Base-by-base conservation (phyloP, 108 stramenopile species). In the Mayamaea pseudoterrestris region DNA sequence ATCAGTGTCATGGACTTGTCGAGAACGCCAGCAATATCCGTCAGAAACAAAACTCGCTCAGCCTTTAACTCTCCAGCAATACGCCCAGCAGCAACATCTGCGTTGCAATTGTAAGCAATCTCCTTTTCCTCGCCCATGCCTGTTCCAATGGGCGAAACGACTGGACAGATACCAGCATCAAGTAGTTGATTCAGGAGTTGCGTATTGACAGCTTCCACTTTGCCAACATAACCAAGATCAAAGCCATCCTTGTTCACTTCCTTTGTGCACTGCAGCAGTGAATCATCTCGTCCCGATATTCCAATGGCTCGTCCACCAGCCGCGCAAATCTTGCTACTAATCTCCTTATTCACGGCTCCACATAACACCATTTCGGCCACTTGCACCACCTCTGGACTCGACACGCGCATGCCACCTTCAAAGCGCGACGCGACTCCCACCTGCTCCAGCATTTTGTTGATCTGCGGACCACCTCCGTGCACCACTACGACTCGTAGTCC, bases 341-440 rank as follows among this genome's bases (percentile, higher is more conserved):
- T 88, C 52, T 81, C 69, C 71, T 95, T 95, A 70, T 95, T 96
- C 46, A 96, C 92, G 28, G 50, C 58, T 12, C 94, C 94, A 53
- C 83, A 89, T n/a, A 98, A 60, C n/a, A 95, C 93, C 93, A 95
- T 94, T 50, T 96, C 93, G 12, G 97, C 95, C 6, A 95, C 76
- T 21, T 93, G 85, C 4, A 98, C 83, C 8, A 96, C 95, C 41
- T 90, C 80, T 21, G 58, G 66, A 18, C 86, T 79, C 5, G 78
- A 81, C 8, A 96, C 86, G 6, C 95, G 68, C 73, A 90, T 80
- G 1, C 95, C 95, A 28, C 83, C 79, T 60, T 88, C 84, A 50
- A 85, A 96, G 14, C 64, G 37, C 14, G 80, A 71, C 63, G 80
- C 85, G 13, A 93, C 86, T 22, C 83, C 76, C 1, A 92, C 67